Evolutionary conservation across 768 basidiomycete genomes (phyloP).

Genomic region (Calocera viscosa): DNA sequence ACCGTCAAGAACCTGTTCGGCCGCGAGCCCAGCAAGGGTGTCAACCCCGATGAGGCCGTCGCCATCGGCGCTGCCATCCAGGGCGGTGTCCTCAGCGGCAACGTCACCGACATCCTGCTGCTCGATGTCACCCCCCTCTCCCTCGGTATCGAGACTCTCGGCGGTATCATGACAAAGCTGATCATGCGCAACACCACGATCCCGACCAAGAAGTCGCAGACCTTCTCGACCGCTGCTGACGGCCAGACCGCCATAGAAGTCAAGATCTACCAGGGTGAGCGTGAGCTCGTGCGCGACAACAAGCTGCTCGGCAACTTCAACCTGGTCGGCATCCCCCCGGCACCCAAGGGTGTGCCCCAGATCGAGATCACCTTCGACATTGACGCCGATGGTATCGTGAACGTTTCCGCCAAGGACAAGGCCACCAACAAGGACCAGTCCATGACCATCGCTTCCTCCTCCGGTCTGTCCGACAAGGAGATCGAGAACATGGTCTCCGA

Average conservation of each 20-base stretch:
- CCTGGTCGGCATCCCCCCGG: constrained; percentile 90
- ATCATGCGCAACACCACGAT: constrained; percentile 98
- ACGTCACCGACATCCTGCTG: constrained; percentile 89
- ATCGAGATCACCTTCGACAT: constrained; percentile 92
- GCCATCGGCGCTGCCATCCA: constrained; percentile 97
- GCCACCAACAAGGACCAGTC: constrained; percentile 83
- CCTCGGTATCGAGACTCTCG: constrained; percentile 92
- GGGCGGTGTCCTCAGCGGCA: constrained; percentile 92
- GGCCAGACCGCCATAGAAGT: constrained; percentile 99
- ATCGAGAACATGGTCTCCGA: constrained; percentile 95
- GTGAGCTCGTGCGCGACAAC: constrained; percentile 96
- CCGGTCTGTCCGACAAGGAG: constrained; percentile 89
- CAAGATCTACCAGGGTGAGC: constrained; percentile 99
- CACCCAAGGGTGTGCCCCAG: constrained; percentile 70
- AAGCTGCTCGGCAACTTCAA: constrained; percentile 99
- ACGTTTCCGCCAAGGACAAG: constrained; percentile 88
- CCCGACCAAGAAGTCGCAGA: constrained; percentile 98
- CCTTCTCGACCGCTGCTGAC: constrained; percentile 96
- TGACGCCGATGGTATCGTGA: constrained; percentile 95
- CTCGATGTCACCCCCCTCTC: constrained; percentile 95
- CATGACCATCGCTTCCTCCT: constrained; percentile 96
- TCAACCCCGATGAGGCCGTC: constrained; percentile 98
- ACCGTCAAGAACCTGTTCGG: constrained; percentile 91
- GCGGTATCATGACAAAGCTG: constrained; percentile 99
- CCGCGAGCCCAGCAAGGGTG: constrained; percentile 94